Conservation (phyloP, 441 rosid genomes). For the Biscutella laevigata region DNA sequence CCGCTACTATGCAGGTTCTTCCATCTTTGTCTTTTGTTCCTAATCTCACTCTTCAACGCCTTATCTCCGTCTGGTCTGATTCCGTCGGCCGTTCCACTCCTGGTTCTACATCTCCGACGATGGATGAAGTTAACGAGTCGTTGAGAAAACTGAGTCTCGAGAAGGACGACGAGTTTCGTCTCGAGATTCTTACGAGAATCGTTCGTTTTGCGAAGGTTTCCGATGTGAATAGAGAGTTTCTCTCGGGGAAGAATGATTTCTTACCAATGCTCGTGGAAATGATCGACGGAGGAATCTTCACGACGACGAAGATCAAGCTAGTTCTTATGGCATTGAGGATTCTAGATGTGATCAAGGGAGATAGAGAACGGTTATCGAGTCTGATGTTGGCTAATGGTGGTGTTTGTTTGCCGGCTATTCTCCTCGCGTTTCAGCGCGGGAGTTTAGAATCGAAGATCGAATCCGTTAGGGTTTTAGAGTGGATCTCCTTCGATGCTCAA, state of each 20-base stretch:
- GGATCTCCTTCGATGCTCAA: constrained; percentile 35
- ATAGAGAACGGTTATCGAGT: constrained; percentile 29
- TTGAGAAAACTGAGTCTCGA: constrained; percentile 21
- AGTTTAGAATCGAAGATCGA: constrained; percentile 38
- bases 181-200: constrained; percentile 25
- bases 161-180: constrained; percentile 9
- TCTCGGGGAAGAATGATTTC: constrained; percentile 39
- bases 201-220: constrained; percentile 41
- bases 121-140: constrained; percentile 27
- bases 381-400: constrained; percentile 28
- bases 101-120: constrained; percentile 24
- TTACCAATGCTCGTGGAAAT: constrained; percentile 43
- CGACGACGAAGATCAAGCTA: constrained; percentile 17
- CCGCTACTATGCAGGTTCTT: constrained; percentile 91
- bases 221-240: constrained; percentile 43
- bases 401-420: constrained; percentile 37
- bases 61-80: constrained; percentile 67
- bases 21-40: constrained; percentile 58
- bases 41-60: constrained; percentile 66
- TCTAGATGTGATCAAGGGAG: constrained; percentile 33
- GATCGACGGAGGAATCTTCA: too few species aligned
- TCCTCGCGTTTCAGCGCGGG: constrained; percentile 35
- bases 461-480: constrained; percentile 43
- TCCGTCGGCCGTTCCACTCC: constrained; percentile 27
- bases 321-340: constrained; percentile 35